A percentile compares a stretch with the other conserved stretches of the same genome.
Evolutionary conservation across 768 basidiomycete genomes (phyloP).

Genomic region (Lanmaoa pseudosensibilis): DNA sequence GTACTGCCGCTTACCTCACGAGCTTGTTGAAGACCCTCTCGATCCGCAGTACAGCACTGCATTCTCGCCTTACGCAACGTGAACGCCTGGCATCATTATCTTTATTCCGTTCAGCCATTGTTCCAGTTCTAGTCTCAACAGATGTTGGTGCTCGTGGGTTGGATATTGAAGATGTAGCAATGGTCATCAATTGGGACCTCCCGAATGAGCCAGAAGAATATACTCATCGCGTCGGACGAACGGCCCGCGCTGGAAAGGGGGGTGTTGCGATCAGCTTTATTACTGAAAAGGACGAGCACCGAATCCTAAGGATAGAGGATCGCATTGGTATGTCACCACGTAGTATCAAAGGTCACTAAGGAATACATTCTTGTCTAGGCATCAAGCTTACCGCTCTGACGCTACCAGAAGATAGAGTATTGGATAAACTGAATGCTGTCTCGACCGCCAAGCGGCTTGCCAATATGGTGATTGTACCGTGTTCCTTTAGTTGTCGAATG

Average conservation of each 20-base stretch:
- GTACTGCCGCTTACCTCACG: conserved; percentile 89
- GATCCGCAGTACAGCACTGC: conserved; percentile 86
- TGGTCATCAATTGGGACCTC: conserved; percentile 97
- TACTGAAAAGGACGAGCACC: conserved; percentile 88
- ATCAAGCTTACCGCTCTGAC: conserved; percentile 72
- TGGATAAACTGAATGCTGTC: conserved; percentile 85
- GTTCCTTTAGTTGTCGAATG: neutral
- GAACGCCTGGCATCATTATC: conserved; percentile 84
- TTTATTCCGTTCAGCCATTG: conserved; percentile 79
- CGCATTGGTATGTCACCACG: conserved; percentile 67
- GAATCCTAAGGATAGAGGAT: conserved; percentile 78
- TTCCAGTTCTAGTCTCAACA: conserved; percentile 91
- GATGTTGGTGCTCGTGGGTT: conserved; percentile 95
- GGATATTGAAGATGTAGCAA: conserved; percentile 94
- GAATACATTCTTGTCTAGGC: conserved; percentile 42
- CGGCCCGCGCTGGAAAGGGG: conserved; percentile 85
- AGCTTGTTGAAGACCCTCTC: conserved; percentile 70
- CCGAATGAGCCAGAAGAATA: conserved; percentile 91
- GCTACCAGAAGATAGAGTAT: conserved; percentile 75
- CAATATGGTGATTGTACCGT: conserved; percentile 67
- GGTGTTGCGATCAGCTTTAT: conserved; percentile 94
- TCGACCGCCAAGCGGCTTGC: conserved; percentile 91
- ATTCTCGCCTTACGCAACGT: conserved; percentile 91
- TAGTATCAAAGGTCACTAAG: neutral
- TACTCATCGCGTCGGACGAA: conserved; percentile 92